A percentile compares a stretch with the other conserved stretches of the same genome.
Evolutionary conservation across 2,329 filamentous ascomycete genomes (phyloP).

Genomic region (Nannizziopsis barbatae): DNA sequence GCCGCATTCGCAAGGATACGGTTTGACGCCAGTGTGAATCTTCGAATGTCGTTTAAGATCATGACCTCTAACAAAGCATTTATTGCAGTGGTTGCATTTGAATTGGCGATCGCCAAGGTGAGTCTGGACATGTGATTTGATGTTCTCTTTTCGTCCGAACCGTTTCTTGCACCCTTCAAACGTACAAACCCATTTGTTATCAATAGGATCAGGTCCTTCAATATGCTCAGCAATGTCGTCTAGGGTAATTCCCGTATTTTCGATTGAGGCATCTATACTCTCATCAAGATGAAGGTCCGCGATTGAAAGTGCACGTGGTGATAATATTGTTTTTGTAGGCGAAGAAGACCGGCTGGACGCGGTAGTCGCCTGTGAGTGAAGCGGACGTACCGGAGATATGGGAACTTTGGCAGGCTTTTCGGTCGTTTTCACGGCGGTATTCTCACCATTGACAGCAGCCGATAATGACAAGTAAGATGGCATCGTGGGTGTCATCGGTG

Average conservation of each 20-base stretch:
- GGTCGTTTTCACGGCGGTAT: constrained; percentile 17
- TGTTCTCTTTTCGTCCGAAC: constrained; percentile 97
- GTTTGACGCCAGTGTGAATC: constrained; percentile 92
- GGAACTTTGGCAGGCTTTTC: constrained; percentile 22
- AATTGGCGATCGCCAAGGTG: constrained; percentile 94
- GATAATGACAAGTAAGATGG: constrained; percentile 45
- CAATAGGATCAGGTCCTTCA: constrained; percentile 56
- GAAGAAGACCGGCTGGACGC: constrained; percentile 17
- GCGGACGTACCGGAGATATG: constrained; percentile 21
- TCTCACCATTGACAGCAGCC: constrained; percentile 39
- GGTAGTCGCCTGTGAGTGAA: constrained; percentile 13
- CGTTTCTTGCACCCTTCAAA: constrained; percentile 71
- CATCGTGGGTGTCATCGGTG: constrained; percentile 35
- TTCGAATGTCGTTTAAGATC: constrained; percentile 95
- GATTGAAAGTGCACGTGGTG: constrained; percentile 36
- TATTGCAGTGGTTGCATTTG: constrained; percentile 82
- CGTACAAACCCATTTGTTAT: constrained; percentile 70
- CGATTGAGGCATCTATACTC: constrained; percentile 50
- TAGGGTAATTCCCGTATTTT: constrained; percentile 71
- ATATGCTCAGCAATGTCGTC: constrained; percentile 75
- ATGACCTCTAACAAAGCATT: constrained; percentile 94
- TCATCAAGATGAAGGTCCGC: constrained; percentile 43
- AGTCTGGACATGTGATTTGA: constrained; percentile 95
- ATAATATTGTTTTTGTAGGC: constrained; percentile 29
- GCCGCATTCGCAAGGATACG: constrained; percentile 86